Conservation (phyloP, 2,329 filamentous ascomycete genomes). For the Colletotrichum zoysiae region DNA sequence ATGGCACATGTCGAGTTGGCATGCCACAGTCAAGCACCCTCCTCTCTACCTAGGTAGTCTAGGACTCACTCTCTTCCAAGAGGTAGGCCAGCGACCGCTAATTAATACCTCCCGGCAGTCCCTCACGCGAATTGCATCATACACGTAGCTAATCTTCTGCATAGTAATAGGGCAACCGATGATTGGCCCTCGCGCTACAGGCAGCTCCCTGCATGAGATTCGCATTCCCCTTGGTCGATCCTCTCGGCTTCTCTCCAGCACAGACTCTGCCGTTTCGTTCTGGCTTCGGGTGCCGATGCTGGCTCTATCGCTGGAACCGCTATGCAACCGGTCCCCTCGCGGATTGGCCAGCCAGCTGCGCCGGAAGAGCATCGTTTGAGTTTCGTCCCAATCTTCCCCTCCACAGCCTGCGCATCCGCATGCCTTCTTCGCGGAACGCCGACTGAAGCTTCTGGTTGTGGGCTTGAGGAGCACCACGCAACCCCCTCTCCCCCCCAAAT, state of each 20-base stretch:
- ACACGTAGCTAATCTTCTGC: neutral
- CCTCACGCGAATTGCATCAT: neutral
- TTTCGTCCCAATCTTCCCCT: constrained; percentile 24
- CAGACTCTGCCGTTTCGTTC: constrained; percentile 34
- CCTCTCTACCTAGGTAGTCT: too few species aligned
- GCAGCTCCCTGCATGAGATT: constrained; percentile 17
- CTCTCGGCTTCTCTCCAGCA: constrained; percentile 3
- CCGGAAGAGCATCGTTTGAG: constrained; percentile 19
- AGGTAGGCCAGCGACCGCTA: neutral
- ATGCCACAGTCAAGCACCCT: constrained; percentile 4
- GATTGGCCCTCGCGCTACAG: neutral
- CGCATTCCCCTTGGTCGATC: neutral
- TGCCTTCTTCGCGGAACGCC: neutral
- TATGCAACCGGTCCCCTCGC: neutral
- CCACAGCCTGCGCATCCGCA: neutral
- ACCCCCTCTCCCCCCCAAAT: constrained; percentile 12
- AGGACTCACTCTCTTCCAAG: neutral
- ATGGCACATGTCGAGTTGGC: constrained; percentile 30
- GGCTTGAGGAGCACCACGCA: neutral
- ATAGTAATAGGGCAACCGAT: neutral
- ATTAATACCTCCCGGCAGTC: neutral
- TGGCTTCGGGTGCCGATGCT: neutral
- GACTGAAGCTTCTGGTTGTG: constrained; percentile 4
- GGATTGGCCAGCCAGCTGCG: neutral
- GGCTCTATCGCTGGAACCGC: neutral